Evolutionary conservation across 345 rosid genomes (phyloP).

Genomic region (Clarkia xantiana): DNA sequence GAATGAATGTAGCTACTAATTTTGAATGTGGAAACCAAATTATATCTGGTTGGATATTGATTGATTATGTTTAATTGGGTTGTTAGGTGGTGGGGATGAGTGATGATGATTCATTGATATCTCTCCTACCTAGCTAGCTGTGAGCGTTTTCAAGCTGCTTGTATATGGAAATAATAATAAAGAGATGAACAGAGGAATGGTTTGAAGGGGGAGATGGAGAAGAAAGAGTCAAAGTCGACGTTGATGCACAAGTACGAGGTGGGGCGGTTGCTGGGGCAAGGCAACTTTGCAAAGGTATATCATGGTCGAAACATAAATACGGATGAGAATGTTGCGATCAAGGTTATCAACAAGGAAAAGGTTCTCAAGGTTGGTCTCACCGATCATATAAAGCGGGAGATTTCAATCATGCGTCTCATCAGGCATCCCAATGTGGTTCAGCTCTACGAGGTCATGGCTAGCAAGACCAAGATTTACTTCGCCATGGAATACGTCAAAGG

Average conservation of each 20-base stretch:
- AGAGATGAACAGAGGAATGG: too few relatives aligned
- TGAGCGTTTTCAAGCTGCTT: too few relatives aligned
- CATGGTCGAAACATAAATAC: slow-evolving; percentile 42
- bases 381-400: slow-evolving; percentile 78
- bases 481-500: slow-evolving; percentile 65
- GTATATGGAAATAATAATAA: too few relatives aligned
- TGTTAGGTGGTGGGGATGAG: too few relatives aligned
- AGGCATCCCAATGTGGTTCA: slow-evolving; percentile 60
- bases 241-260: slow-evolving; percentile 63
- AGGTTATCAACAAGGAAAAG: slow-evolving; percentile 61
- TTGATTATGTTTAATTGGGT: too few relatives aligned
- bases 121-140: too few relatives aligned
- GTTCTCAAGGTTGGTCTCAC: slow-evolving; percentile 42
- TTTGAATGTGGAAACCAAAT: too few relatives aligned
- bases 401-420: slow-evolving; percentile 72
- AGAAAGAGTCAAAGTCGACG: slow-evolving; percentile 23
- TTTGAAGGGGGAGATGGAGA: too few relatives aligned
- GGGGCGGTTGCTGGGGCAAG: slow-evolving; percentile 66
- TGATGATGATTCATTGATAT: too few relatives aligned
- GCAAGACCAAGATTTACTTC: slow-evolving; percentile 66
- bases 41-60: too few relatives aligned
- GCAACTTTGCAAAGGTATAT: slow-evolving; percentile 85
- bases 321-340: slow-evolving; percentile 58
- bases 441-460: slow-evolving; percentile 84
- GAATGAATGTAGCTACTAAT: too few relatives aligned